Evolutionary conservation across 495 filamentous ascomycete species (phyloP).

Genomic region (Annulohypoxylon nitens): DNA sequence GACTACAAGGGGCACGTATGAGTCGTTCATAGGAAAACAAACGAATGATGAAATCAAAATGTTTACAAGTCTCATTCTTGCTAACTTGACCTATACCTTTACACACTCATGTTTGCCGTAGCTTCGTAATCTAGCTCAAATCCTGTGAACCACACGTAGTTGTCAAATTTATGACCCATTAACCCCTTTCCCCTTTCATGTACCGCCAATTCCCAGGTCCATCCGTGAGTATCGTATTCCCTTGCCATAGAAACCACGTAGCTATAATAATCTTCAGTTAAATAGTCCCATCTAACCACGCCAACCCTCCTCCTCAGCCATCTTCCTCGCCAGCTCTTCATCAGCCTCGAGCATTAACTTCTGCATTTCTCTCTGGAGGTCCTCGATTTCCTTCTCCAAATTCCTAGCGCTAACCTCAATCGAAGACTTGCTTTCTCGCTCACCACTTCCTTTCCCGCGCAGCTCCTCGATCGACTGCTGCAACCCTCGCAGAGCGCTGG

Average conservation of each 20-base stretch:
- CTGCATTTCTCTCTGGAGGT: constrained; percentile 20
- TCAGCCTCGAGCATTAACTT: constrained; percentile 43
- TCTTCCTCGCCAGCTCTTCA: constrained; percentile 38
- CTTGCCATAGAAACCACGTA: background rate
- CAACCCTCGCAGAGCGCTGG: constrained; percentile 35
- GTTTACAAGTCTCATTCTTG: constrained; percentile 7
- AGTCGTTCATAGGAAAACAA: constrained; percentile 14
- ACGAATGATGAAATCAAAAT: constrained; percentile 3
- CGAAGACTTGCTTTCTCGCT: constrained; percentile 2
- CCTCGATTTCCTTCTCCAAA: constrained; percentile 37
- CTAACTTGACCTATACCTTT: background rate
- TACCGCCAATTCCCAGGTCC: background rate
- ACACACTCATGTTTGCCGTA: background rate
- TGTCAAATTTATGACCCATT: constrained; percentile 7
- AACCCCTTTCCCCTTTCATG: background rate
- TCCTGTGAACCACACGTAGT: background rate
- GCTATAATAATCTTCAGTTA: background rate
- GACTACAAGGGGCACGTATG: constrained; percentile 7
- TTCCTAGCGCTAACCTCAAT: constrained; percentile 12
- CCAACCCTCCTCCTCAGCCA: constrained; percentile 30
- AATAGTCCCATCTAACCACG: background rate
- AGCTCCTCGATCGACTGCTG: constrained; percentile 10
- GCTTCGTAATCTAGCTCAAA: background rate
- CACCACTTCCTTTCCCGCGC: background rate
- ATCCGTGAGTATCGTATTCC: background rate